phyloP scores from a whole-genome alignment of 2,329 filamentous ascomycete species.

The Paracoccidioides lutzii region DNA sequence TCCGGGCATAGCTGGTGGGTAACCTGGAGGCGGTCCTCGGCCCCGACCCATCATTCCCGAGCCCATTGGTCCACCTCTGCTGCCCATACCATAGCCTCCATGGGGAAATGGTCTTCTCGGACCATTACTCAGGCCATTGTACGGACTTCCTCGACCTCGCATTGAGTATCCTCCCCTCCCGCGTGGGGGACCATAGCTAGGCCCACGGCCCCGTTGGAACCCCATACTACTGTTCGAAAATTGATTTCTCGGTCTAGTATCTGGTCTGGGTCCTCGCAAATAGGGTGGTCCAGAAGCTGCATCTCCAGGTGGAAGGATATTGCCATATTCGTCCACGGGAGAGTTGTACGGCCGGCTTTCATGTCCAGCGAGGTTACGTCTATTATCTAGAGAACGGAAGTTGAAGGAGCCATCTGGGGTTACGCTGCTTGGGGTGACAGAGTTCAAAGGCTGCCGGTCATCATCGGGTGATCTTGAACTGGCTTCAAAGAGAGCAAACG shows the following conservation, averaged over 20 bases:
- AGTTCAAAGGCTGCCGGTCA: constrained; percentile 29
- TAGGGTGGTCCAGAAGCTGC: constrained; percentile 19
- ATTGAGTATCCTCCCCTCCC: constrained; percentile 44
- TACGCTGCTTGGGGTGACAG: constrained; percentile 20
- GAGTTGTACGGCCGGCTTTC: constrained; percentile 21
- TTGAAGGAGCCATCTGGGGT: constrained; percentile 7
- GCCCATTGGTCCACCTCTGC: constrained; percentile 21
- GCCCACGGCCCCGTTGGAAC: constrained; percentile 27
- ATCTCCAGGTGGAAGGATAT: constrained; percentile 24
- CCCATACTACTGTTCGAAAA: constrained; percentile 36
- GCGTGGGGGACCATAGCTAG: constrained; percentile 35
- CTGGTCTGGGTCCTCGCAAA: constrained; percentile 31
- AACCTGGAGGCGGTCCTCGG: constrained; percentile 37
- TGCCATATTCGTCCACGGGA: constrained; percentile 27
- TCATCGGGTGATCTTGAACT: constrained; percentile 24
- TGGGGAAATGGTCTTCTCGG: constrained; percentile 23
- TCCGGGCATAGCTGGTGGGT: constrained; percentile 33
- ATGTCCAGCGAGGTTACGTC: constrained; percentile 20
- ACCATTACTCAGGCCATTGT: constrained; percentile 22
- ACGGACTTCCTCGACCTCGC: constrained; percentile 32
- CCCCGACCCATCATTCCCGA: constrained; percentile 34
- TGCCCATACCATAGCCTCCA: constrained; percentile 31
- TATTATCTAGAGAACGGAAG: constrained; percentile 8
- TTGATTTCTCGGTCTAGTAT: constrained; percentile 33
- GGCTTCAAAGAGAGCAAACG: constrained; percentile 23